Evolutionary conservation across 2,329 filamentous ascomycete species (phyloP), one percentile per base, ranked within the genome.

Genomic region (Grosmannia penicillata): DNA sequence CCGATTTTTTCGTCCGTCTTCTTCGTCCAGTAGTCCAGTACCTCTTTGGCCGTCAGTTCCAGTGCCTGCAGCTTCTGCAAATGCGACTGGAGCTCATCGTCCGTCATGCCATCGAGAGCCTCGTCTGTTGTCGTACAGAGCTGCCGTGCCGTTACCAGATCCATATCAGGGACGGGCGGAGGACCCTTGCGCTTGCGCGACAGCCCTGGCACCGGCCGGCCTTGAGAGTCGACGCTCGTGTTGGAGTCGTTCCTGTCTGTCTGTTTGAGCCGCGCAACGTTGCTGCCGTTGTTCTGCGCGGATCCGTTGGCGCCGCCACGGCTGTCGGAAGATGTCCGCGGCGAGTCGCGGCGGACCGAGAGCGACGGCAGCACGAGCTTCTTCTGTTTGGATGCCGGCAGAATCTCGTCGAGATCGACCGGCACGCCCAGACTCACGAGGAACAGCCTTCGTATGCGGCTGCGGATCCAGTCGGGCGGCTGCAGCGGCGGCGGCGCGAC

Each of bases 381-480:
- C 70, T 96, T 96, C 57, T 98, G 91, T 59, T 96, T 96, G 11
- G 84, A 93, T 0, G 89, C 87, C 0, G 91, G 91, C 8, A 98
- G 72, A 39, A 98, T 96, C 62, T 98, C 91, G 58, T 98, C 91
- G 0, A 98, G 70, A 51, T 98, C 91, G 32, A 98, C 85, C 2
- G 91, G 91, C 0, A 98, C 91, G 15, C 91, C 91, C 0, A 98
- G 73, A 2, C 87, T 95, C 38, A 98, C 87, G 30, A 98, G 75
- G 56, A 98, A 98, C 21, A 98, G 73, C 22, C 91, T 82, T 38
- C 91, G 78, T 49, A 94, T 98, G 37, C 87, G 83, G 37, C 86
- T 94, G 46, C 91, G 84, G 42, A 95, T 93, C 91, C 91, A 98
- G 58, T 98, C 91, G 1, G 91, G 89, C 6, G 91, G 91, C 51